Evolutionary conservation across 2,329 filamentous ascomycete genomes (phyloP).

Genomic region (Pestalotiopsis sp.): DNA sequence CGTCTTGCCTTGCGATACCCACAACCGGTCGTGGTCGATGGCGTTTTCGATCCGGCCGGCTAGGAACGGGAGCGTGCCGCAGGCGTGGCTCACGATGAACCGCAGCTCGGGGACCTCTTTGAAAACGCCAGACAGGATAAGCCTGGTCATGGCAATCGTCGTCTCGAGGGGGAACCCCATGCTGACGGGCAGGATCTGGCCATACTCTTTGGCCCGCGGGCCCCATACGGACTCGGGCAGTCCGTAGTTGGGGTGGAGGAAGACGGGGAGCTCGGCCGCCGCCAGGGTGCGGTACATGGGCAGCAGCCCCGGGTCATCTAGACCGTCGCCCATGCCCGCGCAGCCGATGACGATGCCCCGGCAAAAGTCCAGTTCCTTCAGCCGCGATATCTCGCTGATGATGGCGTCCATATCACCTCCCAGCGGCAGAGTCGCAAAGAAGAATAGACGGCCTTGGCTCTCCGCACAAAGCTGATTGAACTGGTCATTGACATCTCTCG

Average conservation of each 20-base stretch:
- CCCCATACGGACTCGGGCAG: conserved; percentile 82
- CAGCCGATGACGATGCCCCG: conserved; percentile 87
- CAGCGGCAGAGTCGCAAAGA: conserved; percentile 81
- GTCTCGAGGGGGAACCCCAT: conserved; percentile 91
- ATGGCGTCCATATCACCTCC: conserved; percentile 66
- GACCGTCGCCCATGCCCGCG: conserved; percentile 74
- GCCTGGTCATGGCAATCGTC: conserved; percentile 83
- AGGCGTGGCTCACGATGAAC: conserved; percentile 84
- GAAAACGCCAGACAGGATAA: conserved; percentile 86
- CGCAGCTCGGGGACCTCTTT: conserved; percentile 70
- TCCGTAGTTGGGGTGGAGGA: conserved; percentile 69
- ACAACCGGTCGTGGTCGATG: conserved; percentile 77
- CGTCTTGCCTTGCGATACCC: conserved; percentile 64
- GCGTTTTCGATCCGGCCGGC: conserved; percentile 88
- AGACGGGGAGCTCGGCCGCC: conserved; percentile 66
- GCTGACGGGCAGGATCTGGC: conserved; percentile 83
- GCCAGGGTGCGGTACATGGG: conserved; percentile 73
- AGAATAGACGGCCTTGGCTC: conserved; percentile 72
- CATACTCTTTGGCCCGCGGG: conserved; percentile 71
- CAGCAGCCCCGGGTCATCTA: conserved; percentile 76
- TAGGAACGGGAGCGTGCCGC: conserved; percentile 84
- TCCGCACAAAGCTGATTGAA: conserved; percentile 72
- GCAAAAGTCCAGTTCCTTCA: conserved; percentile 66
- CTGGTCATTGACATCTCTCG: conserved; percentile 73
- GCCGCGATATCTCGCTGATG: conserved; percentile 64